phyloP scores from a whole-genome alignment of 441 rosid genomes.

The Biscutella laevigata region DNA sequence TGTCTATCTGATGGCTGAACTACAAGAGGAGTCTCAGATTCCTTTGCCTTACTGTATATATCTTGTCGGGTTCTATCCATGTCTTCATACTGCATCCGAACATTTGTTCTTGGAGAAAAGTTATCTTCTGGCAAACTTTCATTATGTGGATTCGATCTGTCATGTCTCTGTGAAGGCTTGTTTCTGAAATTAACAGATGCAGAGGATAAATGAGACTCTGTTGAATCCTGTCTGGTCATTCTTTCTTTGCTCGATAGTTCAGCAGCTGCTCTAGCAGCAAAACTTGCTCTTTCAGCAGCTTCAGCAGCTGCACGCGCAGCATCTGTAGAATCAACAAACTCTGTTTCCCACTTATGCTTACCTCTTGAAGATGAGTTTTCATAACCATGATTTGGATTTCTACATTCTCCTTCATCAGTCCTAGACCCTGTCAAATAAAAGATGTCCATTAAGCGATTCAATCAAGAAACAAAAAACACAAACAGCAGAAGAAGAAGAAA shows the following conservation, averaged over 20 bases:
- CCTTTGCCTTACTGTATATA: constrained; percentile 6
- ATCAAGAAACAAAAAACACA: neutral
- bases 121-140: constrained; percentile 30
- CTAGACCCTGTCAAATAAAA: constrained; percentile 34
- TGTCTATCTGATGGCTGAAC: constrained; percentile 23
- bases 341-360: constrained; percentile 60
- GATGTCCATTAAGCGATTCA: constrained; percentile 13
- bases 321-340: constrained; percentile 73
- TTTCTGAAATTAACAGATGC: constrained; percentile 31
- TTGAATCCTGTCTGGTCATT: constrained; percentile 36
- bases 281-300: constrained; percentile 90
- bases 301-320: constrained; percentile 97
- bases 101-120: constrained; percentile 25
- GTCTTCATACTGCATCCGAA: constrained; percentile 26
- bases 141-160: constrained; percentile 29
- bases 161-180: constrained; percentile 24
- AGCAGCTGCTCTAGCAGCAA: constrained; percentile 93
- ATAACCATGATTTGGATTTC: constrained; percentile 34
- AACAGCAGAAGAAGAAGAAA: neutral
- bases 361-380: constrained; percentile 27
- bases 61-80: constrained; percentile 24
- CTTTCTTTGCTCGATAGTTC: constrained; percentile 66
- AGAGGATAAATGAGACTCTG: constrained; percentile 32
- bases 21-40: constrained; percentile 13
- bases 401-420: constrained; percentile 30